Conservation (phyloP, 2,329 filamentous ascomycete genomes). For the Penicillium italicum region DNA sequence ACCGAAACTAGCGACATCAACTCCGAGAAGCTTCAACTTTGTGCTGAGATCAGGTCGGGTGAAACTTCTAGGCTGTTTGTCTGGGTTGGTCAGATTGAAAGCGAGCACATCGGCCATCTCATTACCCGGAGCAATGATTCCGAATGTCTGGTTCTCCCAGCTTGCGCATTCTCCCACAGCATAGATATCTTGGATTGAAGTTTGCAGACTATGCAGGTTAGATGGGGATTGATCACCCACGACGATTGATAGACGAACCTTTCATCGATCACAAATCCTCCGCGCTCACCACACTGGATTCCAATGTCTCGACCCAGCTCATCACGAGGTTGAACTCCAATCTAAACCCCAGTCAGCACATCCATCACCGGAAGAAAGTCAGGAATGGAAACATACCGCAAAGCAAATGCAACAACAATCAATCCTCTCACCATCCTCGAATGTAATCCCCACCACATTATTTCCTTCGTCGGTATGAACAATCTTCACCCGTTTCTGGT, state of each 20-base stretch:
- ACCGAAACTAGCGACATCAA: conserved; percentile 89
- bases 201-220: conserved; percentile 51
- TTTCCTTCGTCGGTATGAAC: conserved; percentile 67
- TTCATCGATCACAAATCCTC: conserved; percentile 63
- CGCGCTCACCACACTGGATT: conserved; percentile 67
- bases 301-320: conserved; percentile 68
- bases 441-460: conserved; percentile 67
- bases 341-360: conserved; percentile 39
- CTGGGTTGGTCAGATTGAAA: conserved; percentile 82
- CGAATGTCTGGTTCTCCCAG: conserved; percentile 83
- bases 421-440: conserved; percentile 76
- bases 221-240: neutral
- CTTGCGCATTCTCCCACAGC: conserved; percentile 89
- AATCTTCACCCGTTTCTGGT: conserved; percentile 69
- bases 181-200: conserved; percentile 70
- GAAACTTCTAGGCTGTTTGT: conserved; percentile 66
- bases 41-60: conserved; percentile 84
- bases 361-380: neutral
- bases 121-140: conserved; percentile 81
- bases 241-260: conserved; percentile 16
- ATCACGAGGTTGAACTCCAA: conserved; percentile 78
- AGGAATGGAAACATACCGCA: conserved; percentile 49
- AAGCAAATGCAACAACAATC: conserved; percentile 81
- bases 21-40: conserved; percentile 82
- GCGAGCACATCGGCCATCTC: conserved; percentile 91